phyloP scores from a whole-genome alignment of 2,329 filamentous ascomycete species.

The Aspergillus sclerotialis region DNA sequence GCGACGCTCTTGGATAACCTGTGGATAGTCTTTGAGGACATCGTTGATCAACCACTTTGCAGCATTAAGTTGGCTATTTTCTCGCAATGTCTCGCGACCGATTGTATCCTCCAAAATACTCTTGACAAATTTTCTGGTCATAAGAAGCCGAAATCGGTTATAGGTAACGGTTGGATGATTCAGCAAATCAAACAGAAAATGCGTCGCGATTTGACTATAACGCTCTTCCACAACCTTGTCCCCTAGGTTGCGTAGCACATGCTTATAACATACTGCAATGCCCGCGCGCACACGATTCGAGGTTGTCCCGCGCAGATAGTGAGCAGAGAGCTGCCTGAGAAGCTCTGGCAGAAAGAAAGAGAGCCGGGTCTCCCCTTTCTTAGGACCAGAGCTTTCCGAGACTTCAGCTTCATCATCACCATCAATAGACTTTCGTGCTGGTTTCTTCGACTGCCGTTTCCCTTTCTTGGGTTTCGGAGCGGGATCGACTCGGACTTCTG shows the following conservation, averaged over 20 bases:
- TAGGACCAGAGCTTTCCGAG: conserved; percentile 68
- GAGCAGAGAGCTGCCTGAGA: conserved; percentile 67
- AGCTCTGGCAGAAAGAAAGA: conserved; percentile 71
- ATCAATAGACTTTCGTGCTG: conserved; percentile 49
- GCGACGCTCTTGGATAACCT: conserved; percentile 74
- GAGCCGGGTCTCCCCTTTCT: conserved; percentile 63
- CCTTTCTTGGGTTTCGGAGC: conserved; percentile 59
- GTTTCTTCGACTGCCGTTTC: conserved; percentile 67
- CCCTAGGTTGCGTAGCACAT: conserved; percentile 69
- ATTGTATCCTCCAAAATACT: conserved; percentile 78
- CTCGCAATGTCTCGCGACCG: conserved; percentile 73
- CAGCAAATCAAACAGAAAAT: conserved; percentile 72
- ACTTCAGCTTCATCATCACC: conserved; percentile 68
- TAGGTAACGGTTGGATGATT: conserved; percentile 67
- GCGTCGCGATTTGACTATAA: conserved; percentile 74
- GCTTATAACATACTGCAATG: conserved; percentile 80
- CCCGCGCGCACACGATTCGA: conserved; percentile 75
- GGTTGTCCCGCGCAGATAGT: conserved; percentile 72
- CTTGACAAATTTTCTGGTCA: conserved; percentile 76
- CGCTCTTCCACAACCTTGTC: conserved; percentile 76
- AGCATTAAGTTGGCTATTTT: conserved; percentile 79
- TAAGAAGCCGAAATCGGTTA: conserved; percentile 81
- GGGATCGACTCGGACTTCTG: conserved; percentile 45
- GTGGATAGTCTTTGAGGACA: conserved; percentile 88
- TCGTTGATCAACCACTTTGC: conserved; percentile 78